Base-by-base conservation (phyloP, 495 filamentous ascomycete genomes). In the Aspergillus coremiiformis region DNA sequence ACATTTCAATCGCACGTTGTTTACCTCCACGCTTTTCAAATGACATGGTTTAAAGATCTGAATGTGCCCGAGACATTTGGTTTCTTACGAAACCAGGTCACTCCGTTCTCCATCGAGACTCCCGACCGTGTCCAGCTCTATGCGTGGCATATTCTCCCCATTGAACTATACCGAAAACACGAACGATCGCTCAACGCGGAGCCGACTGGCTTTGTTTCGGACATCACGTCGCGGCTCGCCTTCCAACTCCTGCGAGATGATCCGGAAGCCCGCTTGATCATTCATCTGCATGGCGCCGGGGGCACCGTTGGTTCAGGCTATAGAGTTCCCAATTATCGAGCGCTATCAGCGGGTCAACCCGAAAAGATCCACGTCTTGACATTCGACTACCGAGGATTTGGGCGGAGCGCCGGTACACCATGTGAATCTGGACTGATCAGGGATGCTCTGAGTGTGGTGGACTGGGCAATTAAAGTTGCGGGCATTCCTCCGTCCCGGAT, bases 361-460 rank as follows among this genome's bases (percentile, higher is more conserved):
- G 73, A 74, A 32, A 76, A 72, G 55, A 77, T 78, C 29, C 83
- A 87, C 50, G 73, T 86, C 23, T 59, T 88, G 0, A 71, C 82
- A 14, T 75, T 91, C 51, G 86, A 90, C 70, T 92, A 92, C 64
- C 82, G 89, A 17, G 89, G 89, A 24, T 93, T 86, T 61, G 88
- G 87, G 15, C 76, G 74, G 41, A 87, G 83, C 41, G 81, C 76
- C 5, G 88, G 89, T 15, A 67, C 66, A 5, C 87, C 89, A 11
- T 84, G 84, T 0, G 89, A 93, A 62, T 50, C 60, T 1, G 89
- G 89, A 0, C 72, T 93, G 20, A 81, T 86, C 43, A 67, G 72
- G 3, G 89, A 95, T 62, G 86, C 83, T 22, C 65, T 80, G 6
- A 65, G 85, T 0, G 72, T 82, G 3, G 72, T 86, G 1, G 65